phyloP scores from a whole-genome alignment of 371 early-diverging fungal genomes.

The Mucor circinelloides region DNA sequence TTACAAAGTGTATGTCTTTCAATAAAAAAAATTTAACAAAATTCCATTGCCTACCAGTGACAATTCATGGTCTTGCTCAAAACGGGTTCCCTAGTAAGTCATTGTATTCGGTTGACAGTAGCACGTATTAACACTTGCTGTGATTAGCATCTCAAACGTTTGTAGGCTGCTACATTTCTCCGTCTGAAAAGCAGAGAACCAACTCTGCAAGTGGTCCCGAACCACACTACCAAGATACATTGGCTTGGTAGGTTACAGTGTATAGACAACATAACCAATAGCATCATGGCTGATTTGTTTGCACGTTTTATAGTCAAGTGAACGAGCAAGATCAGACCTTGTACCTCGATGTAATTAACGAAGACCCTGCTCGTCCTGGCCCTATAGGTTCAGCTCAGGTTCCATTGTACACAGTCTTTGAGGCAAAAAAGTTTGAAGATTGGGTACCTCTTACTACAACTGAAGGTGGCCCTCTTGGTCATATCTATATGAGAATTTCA shows the following conservation, averaged over 20 bases:
- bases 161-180: constrained; percentile 41
- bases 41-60: neutral
- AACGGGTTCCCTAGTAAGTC: constrained; percentile 23
- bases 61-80: constrained; percentile 21
- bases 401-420: constrained; percentile 23
- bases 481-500: constrained; percentile 17
- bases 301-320: constrained; percentile 19
- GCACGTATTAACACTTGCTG: neutral
- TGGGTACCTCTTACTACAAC: constrained; percentile 34
- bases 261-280: neutral
- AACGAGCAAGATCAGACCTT: constrained; percentile 18
- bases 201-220: constrained; percentile 36
- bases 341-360: constrained; percentile 40
- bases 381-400: constrained; percentile 34
- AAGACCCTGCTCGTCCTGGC: constrained; percentile 36
- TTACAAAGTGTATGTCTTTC: neutral
- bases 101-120: too few relatives aligned
- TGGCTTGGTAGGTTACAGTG: constrained; percentile 27
- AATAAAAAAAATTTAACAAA: too few relatives aligned
- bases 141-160: constrained; percentile 31
- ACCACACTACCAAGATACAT: constrained; percentile 38
- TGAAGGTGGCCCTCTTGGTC: constrained; percentile 26
- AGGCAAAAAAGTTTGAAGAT: constrained; percentile 24
- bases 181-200: constrained; percentile 46
- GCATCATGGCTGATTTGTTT: neutral